Conservation (phyloP, 345 rosid genomes). For the Hypericum perforatum region DNA sequence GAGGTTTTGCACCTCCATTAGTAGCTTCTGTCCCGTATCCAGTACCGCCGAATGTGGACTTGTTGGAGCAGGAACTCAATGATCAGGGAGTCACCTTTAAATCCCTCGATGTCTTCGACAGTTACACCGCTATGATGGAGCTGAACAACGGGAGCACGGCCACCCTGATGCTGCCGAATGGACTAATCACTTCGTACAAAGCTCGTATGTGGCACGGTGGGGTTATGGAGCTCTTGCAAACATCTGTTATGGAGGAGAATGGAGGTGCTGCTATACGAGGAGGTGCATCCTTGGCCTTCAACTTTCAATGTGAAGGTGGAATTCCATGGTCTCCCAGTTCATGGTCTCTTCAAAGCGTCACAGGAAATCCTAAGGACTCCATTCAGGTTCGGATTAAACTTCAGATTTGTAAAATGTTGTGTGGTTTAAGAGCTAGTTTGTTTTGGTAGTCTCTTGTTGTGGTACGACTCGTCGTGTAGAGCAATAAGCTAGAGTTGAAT, state of each 20-base stretch:
- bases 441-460: no score
- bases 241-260: constrained; percentile 47
- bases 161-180: constrained; percentile 54
- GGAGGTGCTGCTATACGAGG: constrained; percentile 57
- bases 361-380: constrained; percentile 45
- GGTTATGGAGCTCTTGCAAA: constrained; percentile 60
- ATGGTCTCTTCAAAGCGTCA: constrained; percentile 47
- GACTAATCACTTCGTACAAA: constrained; percentile 72
- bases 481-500: no score
- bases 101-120: constrained; percentile 33
- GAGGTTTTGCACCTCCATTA: constrained; percentile 21
- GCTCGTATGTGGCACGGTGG: constrained; percentile 75
- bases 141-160: constrained; percentile 60
- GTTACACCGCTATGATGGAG: constrained; percentile 53
- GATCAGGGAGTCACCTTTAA: constrained; percentile 77
- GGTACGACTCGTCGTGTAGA: no score
- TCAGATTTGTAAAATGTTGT: no score
- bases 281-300: constrained; percentile 52
- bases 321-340: constrained; percentile 34
- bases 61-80: constrained; percentile 54
- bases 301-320: constrained; percentile 27
- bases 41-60: constrained; percentile 44
- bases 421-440: no score
- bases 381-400: constrained; percentile 27
- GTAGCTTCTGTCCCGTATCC: constrained; percentile 47